A percentile compares a stretch with the other conserved stretches of the same genome.
Evolutionary conservation across 2,329 filamentous ascomycete genomes (phyloP).

Genomic region (Teratosphaeria zuluensis): DNA sequence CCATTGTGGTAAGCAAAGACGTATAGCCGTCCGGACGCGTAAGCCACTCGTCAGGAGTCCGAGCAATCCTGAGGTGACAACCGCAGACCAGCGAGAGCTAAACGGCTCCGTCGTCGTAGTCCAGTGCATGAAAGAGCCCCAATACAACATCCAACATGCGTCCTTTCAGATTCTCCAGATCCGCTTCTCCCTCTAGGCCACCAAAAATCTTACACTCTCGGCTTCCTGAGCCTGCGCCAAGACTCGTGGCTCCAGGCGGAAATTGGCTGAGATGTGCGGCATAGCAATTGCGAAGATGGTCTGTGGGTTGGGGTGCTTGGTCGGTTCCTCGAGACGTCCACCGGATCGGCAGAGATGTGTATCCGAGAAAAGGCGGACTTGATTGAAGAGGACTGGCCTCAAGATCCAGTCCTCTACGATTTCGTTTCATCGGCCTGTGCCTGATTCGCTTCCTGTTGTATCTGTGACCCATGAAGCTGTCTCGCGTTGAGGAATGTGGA

Average conservation of each 20-base stretch:
- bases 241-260: not conserved
- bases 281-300: not conserved
- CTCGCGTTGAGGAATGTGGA: not conserved
- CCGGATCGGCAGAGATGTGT: not conserved
- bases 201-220: not conserved
- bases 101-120: not conserved
- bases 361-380: not conserved
- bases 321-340: not conserved
- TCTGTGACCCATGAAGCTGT: not conserved
- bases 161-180: not conserved
- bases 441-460: not conserved
- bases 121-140: not conserved
- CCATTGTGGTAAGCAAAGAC: no score
- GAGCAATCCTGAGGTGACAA: not conserved
- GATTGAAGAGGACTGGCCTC: not conserved
- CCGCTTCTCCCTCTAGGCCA: not conserved
- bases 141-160: constrained; percentile 1
- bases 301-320: not conserved
- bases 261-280: not conserved
- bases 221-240: not conserved
- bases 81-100: not conserved
- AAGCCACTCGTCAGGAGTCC: no score
- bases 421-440: not conserved
- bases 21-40: no score
- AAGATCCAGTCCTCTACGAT: not conserved